These are phyloP conservation scores for Ustilago loliicola DNA, from an alignment of 1,284 basidiomycete genomes.

Conservation along the genomic window DNA sequence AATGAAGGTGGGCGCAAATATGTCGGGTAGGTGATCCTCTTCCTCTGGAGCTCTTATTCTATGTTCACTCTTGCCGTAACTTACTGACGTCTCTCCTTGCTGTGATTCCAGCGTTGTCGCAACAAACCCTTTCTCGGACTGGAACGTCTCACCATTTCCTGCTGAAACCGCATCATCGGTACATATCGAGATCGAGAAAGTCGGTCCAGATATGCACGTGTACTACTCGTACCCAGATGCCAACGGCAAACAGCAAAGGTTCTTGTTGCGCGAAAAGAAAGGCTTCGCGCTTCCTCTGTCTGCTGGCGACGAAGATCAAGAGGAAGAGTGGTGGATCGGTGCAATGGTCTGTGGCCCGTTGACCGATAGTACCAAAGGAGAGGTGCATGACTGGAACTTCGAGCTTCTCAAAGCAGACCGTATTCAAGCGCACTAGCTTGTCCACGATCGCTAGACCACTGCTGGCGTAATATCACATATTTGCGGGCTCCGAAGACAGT, in stretches of 20 bases:
- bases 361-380: slow-evolving; percentile 16
- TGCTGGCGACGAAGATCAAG: not conserved
- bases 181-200: slow-evolving; percentile 37
- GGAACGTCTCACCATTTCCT: slow-evolving; percentile 35
- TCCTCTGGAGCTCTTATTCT: no score
- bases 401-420: slow-evolving; percentile 10
- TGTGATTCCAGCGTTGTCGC: slow-evolving; percentile 22
- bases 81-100: not conserved
- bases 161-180: slow-evolving; percentile 2
- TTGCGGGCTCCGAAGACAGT: no score
- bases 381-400: slow-evolving; percentile 16
- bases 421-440: not conserved
- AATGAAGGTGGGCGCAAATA: slow-evolving; percentile 37
- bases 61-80: not conserved
- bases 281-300: slow-evolving; percentile 20
- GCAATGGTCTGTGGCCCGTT: slow-evolving; percentile 43
- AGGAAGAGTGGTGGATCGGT: slow-evolving; percentile 48
- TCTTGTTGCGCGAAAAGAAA: slow-evolving; percentile 40
- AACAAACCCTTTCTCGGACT: slow-evolving; percentile 40
- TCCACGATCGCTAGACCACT: no score
- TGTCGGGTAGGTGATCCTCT: slow-evolving; percentile 23
- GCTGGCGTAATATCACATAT: no score
- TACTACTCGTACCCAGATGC: slow-evolving; percentile 27
- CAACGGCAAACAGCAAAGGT: slow-evolving; percentile 3
- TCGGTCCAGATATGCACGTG: slow-evolving; percentile 31